Conservation (phyloP, 73 alveolate genomes). For the Tetrahymena elliotti region DNA sequence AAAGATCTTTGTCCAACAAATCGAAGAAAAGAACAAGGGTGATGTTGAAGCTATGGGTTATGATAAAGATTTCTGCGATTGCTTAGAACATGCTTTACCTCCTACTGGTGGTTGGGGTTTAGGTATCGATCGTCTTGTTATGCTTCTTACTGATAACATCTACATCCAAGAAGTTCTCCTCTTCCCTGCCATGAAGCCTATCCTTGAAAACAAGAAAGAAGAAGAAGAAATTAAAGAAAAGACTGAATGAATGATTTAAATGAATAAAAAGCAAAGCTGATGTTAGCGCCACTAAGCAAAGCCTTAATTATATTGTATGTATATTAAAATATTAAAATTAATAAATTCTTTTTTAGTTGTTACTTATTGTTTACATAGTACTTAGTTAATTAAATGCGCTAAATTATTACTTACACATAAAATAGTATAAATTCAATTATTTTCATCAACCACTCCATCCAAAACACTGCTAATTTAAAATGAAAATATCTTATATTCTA, state of each 20-base stretch:
- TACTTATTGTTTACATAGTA: background rate
- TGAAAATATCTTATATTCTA: no score
- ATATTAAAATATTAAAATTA: no score
- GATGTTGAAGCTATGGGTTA: constrained; percentile 93
- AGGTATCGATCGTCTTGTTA: constrained; percentile 93
- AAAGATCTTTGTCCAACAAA: constrained; percentile 77
- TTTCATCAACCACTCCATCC: no score
- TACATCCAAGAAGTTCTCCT: constrained; percentile 92
- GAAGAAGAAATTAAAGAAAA: constrained; percentile 16
- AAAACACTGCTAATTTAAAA: no score
- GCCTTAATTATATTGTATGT: background rate
- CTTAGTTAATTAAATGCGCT: background rate
- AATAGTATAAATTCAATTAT: no score
- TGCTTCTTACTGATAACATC: constrained; percentile 86
- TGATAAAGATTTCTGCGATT: constrained; percentile 85
- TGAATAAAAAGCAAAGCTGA: background rate
- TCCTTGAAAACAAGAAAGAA: constrained; percentile 24
- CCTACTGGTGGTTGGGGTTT: constrained; percentile 99
- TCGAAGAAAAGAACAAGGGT: constrained; percentile 80
- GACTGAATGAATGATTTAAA: background rate
- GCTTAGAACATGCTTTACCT: constrained; percentile 95
- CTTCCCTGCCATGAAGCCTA: constrained; percentile 97
- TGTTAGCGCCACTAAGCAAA: background rate
- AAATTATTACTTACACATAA: background rate
- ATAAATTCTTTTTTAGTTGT: background rate